Evolutionary conservation across 1,139 yeast genomes (phyloP), one percentile per base, ranked within the genome.

Genomic region (Zygoascus sp.): DNA sequence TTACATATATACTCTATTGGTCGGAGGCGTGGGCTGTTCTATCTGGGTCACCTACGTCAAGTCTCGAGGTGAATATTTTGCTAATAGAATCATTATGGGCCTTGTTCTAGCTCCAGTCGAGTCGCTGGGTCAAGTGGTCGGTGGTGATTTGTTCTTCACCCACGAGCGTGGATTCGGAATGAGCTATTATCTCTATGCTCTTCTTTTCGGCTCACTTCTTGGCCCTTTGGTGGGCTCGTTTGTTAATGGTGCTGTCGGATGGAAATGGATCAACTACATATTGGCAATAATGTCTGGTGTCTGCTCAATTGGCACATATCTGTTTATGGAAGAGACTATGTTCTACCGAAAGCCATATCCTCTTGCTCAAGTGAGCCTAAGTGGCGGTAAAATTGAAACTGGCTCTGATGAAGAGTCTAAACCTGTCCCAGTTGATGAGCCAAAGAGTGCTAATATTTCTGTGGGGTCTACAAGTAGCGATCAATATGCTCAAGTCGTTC

Each of bases 241-340:
- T 55, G 81, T 85, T 54, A 71, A 80, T 13, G 71, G 76, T 38
- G 65, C 73, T 48, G 73, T 75, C 50, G 72, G 77, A 5, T 85
- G 84, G 65, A 70, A 87, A 55, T 85, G 94, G 94, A 88, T 84
- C 20, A 88, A 90, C 21, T 83, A 86, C 82, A 68, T 77, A 70
- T 84, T 85, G 36, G 86, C 81, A 32, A 82, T 85, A 49, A 76
- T 83, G 45, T 74, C 80, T 20, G 88, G 80, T 22, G 79, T 63
- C 7, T 68, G 82, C 22, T 66, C 84, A 38, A 47, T 80, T 2
- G 74, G 80, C 13, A 66, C 81, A 44, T 52, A 80, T n/a, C 72
- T 83, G 50, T 68, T 75, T 30, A 79, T 83, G 61, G 92, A 83
- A 60, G 94, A 85, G 61, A 82, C 95, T 1, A 77, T 75, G 46